phyloP scores from a whole-genome alignment of 345 rosid species.

The Toxicodendron radicans region DNA sequence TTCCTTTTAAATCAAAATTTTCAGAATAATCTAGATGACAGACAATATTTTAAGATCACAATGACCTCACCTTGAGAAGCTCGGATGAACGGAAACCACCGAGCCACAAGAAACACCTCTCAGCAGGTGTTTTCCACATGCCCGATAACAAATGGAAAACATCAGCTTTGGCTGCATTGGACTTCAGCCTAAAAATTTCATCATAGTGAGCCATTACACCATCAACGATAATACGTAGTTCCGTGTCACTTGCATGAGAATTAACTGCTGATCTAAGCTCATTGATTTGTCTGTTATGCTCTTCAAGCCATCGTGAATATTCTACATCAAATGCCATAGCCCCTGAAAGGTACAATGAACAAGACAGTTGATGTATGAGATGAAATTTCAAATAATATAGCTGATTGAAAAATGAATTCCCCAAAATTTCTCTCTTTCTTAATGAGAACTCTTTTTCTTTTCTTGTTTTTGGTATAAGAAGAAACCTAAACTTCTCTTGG shows the following conservation, averaged over 20 bases:
- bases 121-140: constrained; percentile 99
- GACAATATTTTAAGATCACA: not conserved
- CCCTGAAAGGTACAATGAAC: constrained; percentile 49
- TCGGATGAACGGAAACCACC: constrained; percentile 99
- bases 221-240: constrained; percentile 86
- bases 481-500: not conserved
- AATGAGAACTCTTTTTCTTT: too few species aligned
- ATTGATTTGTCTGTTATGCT: constrained; percentile 74
- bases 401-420: not conserved
- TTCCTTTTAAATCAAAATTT: not conserved
- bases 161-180: constrained; percentile 92
- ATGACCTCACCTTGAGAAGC: constrained; percentile 76
- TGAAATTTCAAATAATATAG: not conserved
- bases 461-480: too few species aligned
- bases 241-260: constrained; percentile 93
- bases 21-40: not conserved
- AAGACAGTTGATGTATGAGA: not conserved
- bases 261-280: constrained; percentile 94
- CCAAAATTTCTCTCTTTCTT: not conserved
- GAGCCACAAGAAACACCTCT: constrained; percentile 99
- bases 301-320: constrained; percentile 92
- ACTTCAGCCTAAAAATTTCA: constrained; percentile 91
- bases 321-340: constrained; percentile 98
- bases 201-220: constrained; percentile 87
- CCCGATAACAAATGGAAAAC: constrained; percentile 97